A percentile compares a stretch with the other conserved stretches of the same genome.
These are phyloP conservation scores for Ramularia endophylla DNA, from an alignment of 2,329 filamentous ascomycete genomes.

Conservation along the genomic window DNA sequence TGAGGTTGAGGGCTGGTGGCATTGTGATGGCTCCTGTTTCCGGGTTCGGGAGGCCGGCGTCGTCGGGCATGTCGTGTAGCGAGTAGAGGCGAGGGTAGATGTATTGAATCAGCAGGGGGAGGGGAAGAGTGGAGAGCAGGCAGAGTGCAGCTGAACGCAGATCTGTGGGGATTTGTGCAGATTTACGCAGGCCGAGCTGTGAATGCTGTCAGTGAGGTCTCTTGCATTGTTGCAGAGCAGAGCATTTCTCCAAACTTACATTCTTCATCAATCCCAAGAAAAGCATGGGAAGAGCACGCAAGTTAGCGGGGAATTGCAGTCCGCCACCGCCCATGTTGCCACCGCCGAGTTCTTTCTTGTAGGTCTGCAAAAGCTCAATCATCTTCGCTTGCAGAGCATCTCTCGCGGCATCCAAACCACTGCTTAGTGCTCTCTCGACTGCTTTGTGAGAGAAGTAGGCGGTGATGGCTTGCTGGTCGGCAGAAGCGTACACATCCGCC, in stretches of 20 bases:
- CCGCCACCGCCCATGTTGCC: conserved; percentile 91
- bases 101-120: conserved; percentile 87
- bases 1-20: conserved; percentile 77
- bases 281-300: conserved; percentile 79
- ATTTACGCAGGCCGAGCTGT: conserved; percentile 74
- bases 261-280: conserved; percentile 97
- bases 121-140: conserved; percentile 84
- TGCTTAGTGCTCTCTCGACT: conserved; percentile 80
- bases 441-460: conserved; percentile 97
- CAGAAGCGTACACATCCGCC: conserved; percentile 87
- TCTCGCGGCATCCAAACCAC: conserved; percentile 80
- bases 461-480: conserved; percentile 88
- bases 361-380: conserved; percentile 86
- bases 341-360: conserved; percentile 92
- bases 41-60: conserved; percentile 76
- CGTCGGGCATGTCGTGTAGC: conserved; percentile 93
- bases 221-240: neutral
- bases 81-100: conserved; percentile 66
- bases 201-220: conserved; percentile 23
- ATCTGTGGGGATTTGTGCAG: conserved; percentile 88
- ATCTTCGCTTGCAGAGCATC: conserved; percentile 89
- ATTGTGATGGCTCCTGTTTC: conserved; percentile 85
- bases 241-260: conserved; percentile 48
- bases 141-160: conserved; percentile 89
- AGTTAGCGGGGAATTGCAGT: conserved; percentile 87